Evolutionary conservation across 306 rosid species (phyloP).

Genomic region (Sechiopsis laciniata): DNA sequence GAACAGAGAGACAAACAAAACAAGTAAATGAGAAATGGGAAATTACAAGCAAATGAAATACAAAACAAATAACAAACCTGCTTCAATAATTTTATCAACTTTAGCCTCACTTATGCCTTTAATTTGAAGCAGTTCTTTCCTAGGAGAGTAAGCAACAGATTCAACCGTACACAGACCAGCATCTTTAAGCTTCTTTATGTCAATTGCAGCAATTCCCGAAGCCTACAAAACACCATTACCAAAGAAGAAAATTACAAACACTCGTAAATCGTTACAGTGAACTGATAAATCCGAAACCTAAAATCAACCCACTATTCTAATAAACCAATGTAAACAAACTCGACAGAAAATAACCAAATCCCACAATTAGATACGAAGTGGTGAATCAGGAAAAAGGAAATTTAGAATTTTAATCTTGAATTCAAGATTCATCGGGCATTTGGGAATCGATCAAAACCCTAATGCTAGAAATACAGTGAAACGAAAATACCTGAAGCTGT

Average conservation of each 20-base stretch:
- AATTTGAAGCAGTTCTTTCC: constrained; percentile 86
- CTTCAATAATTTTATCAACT: constrained; percentile 94
- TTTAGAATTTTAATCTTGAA: not conserved
- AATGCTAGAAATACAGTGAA: not conserved
- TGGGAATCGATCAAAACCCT: not conserved
- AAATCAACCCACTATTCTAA: not conserved
- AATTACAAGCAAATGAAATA: not conserved
- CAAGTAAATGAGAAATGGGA: not conserved
- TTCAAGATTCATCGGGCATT: not conserved
- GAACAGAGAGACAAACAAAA: not conserved
- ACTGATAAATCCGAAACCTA: not conserved
- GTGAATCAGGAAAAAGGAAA: not conserved
- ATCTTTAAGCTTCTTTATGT: constrained; percentile 84
- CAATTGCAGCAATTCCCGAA: constrained; percentile 52
- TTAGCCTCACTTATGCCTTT: constrained; percentile 97
- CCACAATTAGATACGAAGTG: not conserved
- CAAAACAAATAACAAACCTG: constrained; percentile 39
- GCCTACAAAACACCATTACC: constrained; percentile 24
- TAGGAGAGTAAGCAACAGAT: constrained; percentile 79
- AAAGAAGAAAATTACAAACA: not conserved
- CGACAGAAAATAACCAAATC: not conserved
- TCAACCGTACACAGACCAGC: constrained; percentile 88
- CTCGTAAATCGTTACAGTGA: not conserved
- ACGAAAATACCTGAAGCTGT: constrained; percentile 63
- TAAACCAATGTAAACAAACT: not conserved